phyloP scores from a whole-genome alignment of 192 early-diverging fungal species.

The Piromyces finnis region DNA sequence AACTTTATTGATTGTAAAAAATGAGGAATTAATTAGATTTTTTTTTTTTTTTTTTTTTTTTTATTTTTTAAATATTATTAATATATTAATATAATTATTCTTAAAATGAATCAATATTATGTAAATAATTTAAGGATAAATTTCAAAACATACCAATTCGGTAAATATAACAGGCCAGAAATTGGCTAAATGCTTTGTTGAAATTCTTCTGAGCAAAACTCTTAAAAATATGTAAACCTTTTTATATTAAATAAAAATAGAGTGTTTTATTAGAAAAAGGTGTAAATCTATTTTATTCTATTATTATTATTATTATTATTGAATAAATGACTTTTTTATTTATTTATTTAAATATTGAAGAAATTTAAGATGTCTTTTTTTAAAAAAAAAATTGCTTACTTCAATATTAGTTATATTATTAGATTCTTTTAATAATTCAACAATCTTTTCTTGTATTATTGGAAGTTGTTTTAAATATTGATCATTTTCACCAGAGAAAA shows the following conservation, averaged over 20 bases:
- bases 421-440: conserved; percentile 60
- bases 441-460: conserved; percentile 67
- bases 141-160: conserved; percentile 42
- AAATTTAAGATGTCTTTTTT: no score
- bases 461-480: conserved; percentile 67
- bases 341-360: no score
- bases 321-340: no score
- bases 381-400: neutral
- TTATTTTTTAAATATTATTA: neutral
- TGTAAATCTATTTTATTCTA: no score
- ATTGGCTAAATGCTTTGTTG: conserved; percentile 63
- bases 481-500: conserved; percentile 52
- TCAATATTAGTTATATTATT: conserved; percentile 58
- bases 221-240: conserved; percentile 67
- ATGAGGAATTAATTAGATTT: no score
- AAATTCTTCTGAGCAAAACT: conserved; percentile 59
- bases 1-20: no score
- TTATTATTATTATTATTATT: no score
- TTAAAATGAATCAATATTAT: neutral
- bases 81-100: neutral
- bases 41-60: neutral
- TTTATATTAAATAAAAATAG: neutral
- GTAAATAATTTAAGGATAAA: neutral
- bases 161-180: conserved; percentile 84
- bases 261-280: no score